A percentile compares a stretch with the other conserved stretches of the same genome.
phyloP scores from a whole-genome alignment of 257 asterid genomes.

The Nicotiana benthamiana region DNA sequence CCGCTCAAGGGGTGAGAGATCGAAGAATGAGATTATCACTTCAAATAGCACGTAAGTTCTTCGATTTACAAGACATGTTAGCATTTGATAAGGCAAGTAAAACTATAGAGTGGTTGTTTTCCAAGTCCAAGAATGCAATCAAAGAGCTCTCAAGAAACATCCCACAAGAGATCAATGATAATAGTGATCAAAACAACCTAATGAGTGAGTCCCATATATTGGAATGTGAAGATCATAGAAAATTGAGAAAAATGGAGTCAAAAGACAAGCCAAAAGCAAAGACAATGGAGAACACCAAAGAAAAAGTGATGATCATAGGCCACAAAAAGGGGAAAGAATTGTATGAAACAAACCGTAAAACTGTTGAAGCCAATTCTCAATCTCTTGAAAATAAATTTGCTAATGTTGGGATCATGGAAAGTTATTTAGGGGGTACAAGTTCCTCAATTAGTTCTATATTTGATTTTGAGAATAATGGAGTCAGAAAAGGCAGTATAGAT shows the following conservation, averaged over 20 bases:
- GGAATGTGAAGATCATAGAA: background rate
- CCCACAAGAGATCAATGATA: conserved; percentile 1
- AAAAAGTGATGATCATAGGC: conserved; percentile 41
- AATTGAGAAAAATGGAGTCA: conserved; percentile 21
- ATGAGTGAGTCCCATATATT: background rate
- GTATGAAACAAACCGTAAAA: conserved; percentile 19
- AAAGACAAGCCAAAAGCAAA: conserved; percentile 51
- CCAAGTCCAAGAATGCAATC: conserved; percentile 52
- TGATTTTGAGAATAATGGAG: conserved; percentile 4
- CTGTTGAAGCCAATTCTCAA: conserved; percentile 10
- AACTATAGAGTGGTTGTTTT: conserved; percentile 67
- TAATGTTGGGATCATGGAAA: conserved; percentile 45
- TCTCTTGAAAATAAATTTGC: conserved; percentile 16
- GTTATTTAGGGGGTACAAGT: conserved; percentile 24
- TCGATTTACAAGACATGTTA: conserved; percentile 68
- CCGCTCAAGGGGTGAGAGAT: conserved; percentile 69
- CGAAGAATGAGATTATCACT: conserved; percentile 64
- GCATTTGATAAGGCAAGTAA: conserved; percentile 73
- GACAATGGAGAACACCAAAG: conserved; percentile 41
- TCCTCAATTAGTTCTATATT: conserved; percentile 15
- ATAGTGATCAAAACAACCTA: background rate
- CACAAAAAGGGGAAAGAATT: conserved; percentile 9
- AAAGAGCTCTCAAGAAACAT: conserved; percentile 32
- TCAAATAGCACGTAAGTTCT: conserved; percentile 62
- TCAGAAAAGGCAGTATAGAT: conserved; percentile 10